phyloP scores from a whole-genome alignment of 2,329 filamentous ascomycete species.

The Fusarium sp. region DNA sequence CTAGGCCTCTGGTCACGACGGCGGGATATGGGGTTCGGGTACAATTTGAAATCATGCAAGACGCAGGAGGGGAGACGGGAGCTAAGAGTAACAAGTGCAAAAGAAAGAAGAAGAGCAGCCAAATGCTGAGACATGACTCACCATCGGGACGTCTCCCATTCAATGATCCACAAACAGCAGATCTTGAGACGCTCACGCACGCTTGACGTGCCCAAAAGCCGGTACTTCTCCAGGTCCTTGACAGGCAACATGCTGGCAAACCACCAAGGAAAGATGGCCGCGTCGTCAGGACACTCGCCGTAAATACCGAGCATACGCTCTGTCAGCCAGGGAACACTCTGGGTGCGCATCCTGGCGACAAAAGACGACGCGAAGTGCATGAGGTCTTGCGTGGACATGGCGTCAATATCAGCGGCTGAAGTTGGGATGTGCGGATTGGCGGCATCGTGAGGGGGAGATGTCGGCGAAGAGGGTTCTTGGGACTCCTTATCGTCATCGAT shows the following conservation, averaged over 20 bases:
- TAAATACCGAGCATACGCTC: slow-evolving; percentile 81
- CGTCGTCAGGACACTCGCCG: slow-evolving; percentile 83
- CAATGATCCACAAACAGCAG: slow-evolving; percentile 82
- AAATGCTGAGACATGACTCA: slow-evolving; percentile 62
- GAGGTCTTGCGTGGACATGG: slow-evolving; percentile 79
- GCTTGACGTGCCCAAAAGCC: slow-evolving; percentile 79
- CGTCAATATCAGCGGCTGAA: slow-evolving; percentile 39
- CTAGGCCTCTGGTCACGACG: slow-evolving; percentile 29
- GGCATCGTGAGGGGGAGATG: neutral
- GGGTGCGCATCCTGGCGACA: slow-evolving; percentile 76
- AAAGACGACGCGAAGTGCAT: slow-evolving; percentile 78
- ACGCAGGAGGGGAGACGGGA: neutral
- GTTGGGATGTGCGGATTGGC: slow-evolving; percentile 17
- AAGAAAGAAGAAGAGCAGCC: neutral
- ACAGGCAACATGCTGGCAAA: slow-evolving; percentile 87
- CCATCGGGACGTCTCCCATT: slow-evolving; percentile 80
- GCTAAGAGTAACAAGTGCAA: no score
- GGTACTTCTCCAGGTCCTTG: slow-evolving; percentile 84
- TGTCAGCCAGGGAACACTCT: slow-evolving; percentile 83
- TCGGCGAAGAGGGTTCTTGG: slow-evolving; percentile 1
- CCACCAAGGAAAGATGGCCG: slow-evolving; percentile 90
- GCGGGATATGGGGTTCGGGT: slow-evolving; percentile 3
- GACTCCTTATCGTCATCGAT: slow-evolving; percentile 16
- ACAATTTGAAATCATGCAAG: neutral
- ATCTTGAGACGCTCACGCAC: slow-evolving; percentile 88